Base-by-base conservation (phyloP, 768 basidiomycete species). In the Favolaschia claudopus region DNA sequence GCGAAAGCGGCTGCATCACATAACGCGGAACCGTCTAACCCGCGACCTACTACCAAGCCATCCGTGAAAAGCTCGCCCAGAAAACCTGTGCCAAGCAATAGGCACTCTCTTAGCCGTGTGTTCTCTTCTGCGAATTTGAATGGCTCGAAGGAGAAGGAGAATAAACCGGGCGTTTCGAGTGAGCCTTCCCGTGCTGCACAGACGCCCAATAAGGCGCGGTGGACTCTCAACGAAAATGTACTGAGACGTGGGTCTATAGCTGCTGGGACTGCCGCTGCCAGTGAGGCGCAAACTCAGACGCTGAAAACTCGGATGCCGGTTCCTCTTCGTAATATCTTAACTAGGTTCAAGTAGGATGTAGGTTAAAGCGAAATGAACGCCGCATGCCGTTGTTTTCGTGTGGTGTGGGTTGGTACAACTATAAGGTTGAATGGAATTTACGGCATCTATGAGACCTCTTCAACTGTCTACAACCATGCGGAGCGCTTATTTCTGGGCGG, bases 291-390 rank as follows among this genome's bases (percentile, higher is more conserved):
- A 62, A 54, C n/a, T n/a, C n/a, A n/a, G 39, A 51, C 70, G 13
- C 72, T 71, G 51, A 77, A 77, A 64, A 82, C 76, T 64, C 75
- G 79, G 8, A 77, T 81, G 76, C 80, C 78, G 24, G 71, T 77
- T 19, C 80, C 80, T 31, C 72, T 83, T 34, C 76, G 78, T 28
- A 81, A 76, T 65, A 80, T 83, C 43, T 70, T 83, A 43, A 80
- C 78, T 32, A 70, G 78, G 25, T 82, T 82, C 67, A 82, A 81
- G 63, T 81, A 61, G 70, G 19, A 27, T n/a, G n/a, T n/a, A n/a
- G n/a, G n/a, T n/a, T n/a, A n/a, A n/a, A n/a, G n/a, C n/a, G n/a
- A n/a, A n/a, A n/a, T n/a, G n/a, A n/a, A n/a, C n/a, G n/a, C n/a
- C n/a, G n/a, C n/a, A n/a, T n/a, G n/a, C n/a, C n/a, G n/a, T n/a